phyloP scores from a whole-genome alignment of 2,329 filamentous ascomycete species.

The Ophiosphaerella herpotricha region DNA sequence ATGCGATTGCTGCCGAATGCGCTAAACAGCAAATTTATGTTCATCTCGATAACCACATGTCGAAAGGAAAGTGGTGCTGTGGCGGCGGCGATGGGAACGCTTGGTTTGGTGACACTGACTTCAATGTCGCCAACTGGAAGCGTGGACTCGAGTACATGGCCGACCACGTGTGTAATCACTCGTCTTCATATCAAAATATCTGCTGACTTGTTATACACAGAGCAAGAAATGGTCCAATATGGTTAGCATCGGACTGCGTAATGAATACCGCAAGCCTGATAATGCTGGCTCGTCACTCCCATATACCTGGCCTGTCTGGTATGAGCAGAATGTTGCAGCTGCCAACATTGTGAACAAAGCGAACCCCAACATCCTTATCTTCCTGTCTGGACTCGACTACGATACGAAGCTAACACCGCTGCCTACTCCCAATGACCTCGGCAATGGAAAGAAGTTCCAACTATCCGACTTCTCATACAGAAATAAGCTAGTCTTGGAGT shows the following conservation, averaged over 20 bases:
- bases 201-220: constrained; percentile 11
- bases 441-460: constrained; percentile 55
- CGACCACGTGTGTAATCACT: constrained; percentile 48
- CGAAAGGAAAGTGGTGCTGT: constrained; percentile 42
- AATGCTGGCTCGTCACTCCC: constrained; percentile 34
- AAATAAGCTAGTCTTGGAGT: constrained; percentile 63
- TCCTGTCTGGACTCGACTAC: constrained; percentile 63
- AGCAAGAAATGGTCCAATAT: constrained; percentile 53
- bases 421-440: constrained; percentile 54
- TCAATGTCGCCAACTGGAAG: constrained; percentile 63
- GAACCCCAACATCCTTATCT: constrained; percentile 60
- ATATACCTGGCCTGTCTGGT: constrained; percentile 65
- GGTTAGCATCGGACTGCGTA: constrained; percentile 61
- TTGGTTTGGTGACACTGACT: constrained; percentile 65
- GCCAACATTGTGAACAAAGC: constrained; percentile 56
- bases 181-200: not conserved
- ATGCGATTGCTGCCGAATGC: constrained; percentile 57
- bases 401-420: constrained; percentile 61
- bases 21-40: constrained; percentile 48
- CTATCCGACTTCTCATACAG: constrained; percentile 55
- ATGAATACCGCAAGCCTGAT: constrained; percentile 52
- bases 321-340: constrained; percentile 56
- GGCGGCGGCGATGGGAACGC: constrained; percentile 58
- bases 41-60: constrained; percentile 45
- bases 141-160: constrained; percentile 67